These are phyloP conservation scores for Apiotrichum akiyoshidainum DNA, from an alignment of 1,284 basidiomycete genomes.

Conservation along the genomic window DNA sequence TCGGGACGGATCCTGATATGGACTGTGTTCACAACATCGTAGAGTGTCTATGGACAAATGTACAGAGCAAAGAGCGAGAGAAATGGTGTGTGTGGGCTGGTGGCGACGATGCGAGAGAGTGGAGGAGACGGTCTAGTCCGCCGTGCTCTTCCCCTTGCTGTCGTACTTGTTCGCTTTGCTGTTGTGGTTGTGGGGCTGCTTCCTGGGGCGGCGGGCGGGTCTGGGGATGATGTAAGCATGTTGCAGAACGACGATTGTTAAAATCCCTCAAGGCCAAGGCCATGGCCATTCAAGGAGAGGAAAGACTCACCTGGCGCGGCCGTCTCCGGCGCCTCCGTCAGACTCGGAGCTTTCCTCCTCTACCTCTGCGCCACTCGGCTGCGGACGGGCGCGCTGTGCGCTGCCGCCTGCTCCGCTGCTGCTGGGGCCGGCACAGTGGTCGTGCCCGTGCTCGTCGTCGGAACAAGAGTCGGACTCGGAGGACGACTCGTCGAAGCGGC, in stretches of 20 bases:
- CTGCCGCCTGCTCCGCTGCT: not conserved
- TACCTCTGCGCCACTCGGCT: not conserved
- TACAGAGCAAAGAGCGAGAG: not conserved
- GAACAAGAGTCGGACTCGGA: conserved; percentile 49
- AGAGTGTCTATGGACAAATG: not conserved
- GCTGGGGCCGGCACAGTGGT: no score
- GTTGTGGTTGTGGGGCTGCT: conserved; percentile 9
- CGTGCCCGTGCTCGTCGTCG: conserved; percentile 16
- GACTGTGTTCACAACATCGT: not conserved
- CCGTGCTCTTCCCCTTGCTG: conserved; percentile 10
- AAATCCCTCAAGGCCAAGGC: not conserved
- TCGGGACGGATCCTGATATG: not conserved
- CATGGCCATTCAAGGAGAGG: not conserved
- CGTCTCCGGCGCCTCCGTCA: conserved; percentile 21
- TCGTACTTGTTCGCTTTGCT: conserved; percentile 24
- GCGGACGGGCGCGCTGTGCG: not conserved
- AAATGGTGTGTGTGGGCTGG: no score
- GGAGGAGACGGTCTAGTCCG: not conserved
- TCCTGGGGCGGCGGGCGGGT: conserved; percentile 10
- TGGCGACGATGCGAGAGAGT: not conserved
- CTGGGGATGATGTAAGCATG: not conserved
- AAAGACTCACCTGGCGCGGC: conserved; percentile 15
- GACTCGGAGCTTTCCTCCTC: conserved; percentile 18
- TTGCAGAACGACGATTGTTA: no score
- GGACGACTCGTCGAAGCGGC: conserved; percentile 51